A percentile compares a stretch with the other conserved stretches of the same genome.
These are phyloP conservation scores for Leishmania amazonensis DNA, from an alignment of 208 protist species.

Conservation along the genomic window DNA sequence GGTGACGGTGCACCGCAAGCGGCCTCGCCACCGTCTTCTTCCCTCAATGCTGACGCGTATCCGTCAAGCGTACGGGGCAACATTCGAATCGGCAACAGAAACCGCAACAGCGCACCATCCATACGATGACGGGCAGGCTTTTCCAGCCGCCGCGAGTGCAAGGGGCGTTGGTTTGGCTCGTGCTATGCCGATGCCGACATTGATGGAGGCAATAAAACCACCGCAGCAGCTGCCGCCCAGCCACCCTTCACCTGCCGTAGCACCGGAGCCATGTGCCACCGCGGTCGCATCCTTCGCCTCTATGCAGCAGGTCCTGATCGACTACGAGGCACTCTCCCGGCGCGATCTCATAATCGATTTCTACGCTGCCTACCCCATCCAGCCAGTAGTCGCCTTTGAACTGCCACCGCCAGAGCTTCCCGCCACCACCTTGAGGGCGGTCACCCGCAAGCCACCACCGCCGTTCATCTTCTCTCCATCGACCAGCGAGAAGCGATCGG, in stretches of 20 bases:
- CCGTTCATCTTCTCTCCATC: background rate
- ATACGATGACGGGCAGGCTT: background rate
- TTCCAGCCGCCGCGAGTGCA: background rate
- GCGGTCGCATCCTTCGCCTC: slow-evolving; percentile 1
- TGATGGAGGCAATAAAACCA: background rate
- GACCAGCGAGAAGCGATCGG: background rate
- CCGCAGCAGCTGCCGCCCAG: background rate
- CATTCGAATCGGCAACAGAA: background rate
- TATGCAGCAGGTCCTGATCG: slow-evolving; percentile 20
- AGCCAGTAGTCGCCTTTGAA: background rate
- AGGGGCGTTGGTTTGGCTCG: background rate
- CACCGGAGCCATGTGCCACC: background rate
- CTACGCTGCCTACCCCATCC: slow-evolving; percentile 30
- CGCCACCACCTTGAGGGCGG: background rate
- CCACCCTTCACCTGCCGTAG: background rate
- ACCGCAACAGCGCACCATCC: background rate
- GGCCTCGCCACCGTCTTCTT: background rate
- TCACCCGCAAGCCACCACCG: slow-evolving; percentile 1
- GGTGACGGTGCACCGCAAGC: too few relatives aligned
- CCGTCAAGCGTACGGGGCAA: too few relatives aligned
- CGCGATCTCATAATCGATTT: slow-evolving; percentile 45
- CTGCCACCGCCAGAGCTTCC: background rate
- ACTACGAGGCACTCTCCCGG: slow-evolving; percentile 35
- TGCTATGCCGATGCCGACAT: background rate
- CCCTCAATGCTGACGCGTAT: background rate